Base-by-base conservation (phyloP, 371 early-diverging fungal species). In the Saksenaea vasiformis region DNA sequence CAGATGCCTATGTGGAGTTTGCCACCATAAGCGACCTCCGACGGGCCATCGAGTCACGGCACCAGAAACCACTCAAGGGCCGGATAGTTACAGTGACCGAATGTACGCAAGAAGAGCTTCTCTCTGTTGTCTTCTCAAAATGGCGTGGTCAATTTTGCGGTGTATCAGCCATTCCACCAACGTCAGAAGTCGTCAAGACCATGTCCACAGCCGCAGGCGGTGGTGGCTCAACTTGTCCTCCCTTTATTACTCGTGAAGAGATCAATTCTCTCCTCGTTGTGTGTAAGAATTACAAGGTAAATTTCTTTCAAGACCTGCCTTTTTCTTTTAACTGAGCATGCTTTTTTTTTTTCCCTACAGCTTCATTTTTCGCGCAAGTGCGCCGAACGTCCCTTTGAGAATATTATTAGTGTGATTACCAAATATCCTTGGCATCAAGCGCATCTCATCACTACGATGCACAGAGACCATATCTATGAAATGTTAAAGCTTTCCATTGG, bases 351-450 rank as follows among this genome's bases (percentile, higher is more conserved):
- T n/a, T n/a, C n/a, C n/a, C n/a, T 54, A 24, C 61, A 86, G 87
- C 71, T 88, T 15, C 90, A 91, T 69, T 90, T 87, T 62, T 88
- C 89, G n/a, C 82, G 90, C 56, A 91, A 89, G 69, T 90, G 91
- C 57, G 88, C 89, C 7, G 87, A 90, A 63, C 77, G 93, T 8
- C 92, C 93, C 1, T 91, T 91, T 74, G 92, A 93, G 60, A 91
- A 90, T 64, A 87, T 93, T 27, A 86, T 93, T 43, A 85, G 87
- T 10, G 86, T 91, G 0, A 65, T 91, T 34, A 67, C 84, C 35
- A 91, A 93, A 64, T 86, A 91, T 39, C 91, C 92, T 2, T 93
- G 92, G 91, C 87, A 90, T 62, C 84, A 86, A 64, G 73, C 82
- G 0, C 72, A 87, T 36, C 75, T 85, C 3, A 81, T 91, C 19